Conservation (phyloP, 2,329 filamentous ascomycete species). For the Diaporthe amygdali region DNA sequence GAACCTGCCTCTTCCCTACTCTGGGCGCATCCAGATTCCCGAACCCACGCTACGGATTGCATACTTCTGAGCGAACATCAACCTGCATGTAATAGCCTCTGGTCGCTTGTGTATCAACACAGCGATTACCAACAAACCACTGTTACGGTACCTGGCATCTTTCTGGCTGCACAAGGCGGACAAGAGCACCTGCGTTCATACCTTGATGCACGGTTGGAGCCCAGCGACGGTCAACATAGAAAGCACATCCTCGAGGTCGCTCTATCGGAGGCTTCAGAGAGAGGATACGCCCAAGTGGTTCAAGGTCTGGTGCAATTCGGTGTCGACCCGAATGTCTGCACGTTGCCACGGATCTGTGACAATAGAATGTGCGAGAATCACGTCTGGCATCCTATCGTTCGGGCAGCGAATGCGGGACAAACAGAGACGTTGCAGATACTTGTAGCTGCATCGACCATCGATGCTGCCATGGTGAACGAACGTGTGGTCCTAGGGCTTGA, state of each 20-base stretch:
- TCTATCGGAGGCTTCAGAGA: neutral
- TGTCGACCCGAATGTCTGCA: neutral
- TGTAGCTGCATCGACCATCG: neutral
- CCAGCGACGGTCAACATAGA: neutral
- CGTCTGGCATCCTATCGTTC: neutral
- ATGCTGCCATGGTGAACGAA: neutral
- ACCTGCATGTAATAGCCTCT: neutral
- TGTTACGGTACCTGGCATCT: neutral
- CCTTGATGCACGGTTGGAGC: neutral
- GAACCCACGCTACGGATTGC: neutral
- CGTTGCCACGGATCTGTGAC: neutral
- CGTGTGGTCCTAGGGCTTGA: neutral
- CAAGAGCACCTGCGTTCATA: neutral
- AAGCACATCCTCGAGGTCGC: neutral
- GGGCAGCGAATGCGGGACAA: neutral
- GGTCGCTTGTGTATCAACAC: neutral
- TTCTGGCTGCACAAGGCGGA: neutral
- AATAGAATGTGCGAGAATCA: too few species aligned
- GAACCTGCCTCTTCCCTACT: rapidly evolving
- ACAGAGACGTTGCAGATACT: neutral
- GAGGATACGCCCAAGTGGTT: neutral
- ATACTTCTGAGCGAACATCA: neutral
- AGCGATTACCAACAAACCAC: neutral
- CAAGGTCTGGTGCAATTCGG: neutral
- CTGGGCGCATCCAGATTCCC: neutral